Percentiles rank a stretch among this genome's conserved stretches.
Conservation (phyloP, 352 stramenopile species). For the Aphanomyces cochlioides region DNA sequence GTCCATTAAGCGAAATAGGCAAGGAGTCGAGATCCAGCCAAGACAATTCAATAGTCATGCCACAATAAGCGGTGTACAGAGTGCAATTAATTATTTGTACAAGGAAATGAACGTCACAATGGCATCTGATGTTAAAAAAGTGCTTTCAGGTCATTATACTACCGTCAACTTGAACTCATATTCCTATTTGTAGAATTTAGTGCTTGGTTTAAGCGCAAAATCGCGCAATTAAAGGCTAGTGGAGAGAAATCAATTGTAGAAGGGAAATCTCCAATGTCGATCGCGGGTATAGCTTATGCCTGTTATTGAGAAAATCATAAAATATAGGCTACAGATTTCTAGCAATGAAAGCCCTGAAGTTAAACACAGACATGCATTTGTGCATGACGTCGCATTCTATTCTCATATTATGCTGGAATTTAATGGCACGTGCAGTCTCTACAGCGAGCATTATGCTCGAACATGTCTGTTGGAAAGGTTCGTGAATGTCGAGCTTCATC, state of each 20-base stretch:
- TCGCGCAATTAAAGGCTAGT: not conserved
- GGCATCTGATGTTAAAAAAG: not conserved
- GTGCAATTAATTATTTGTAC: constrained; percentile 18
- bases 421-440: not conserved
- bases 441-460: not conserved
- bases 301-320: not conserved
- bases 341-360: not conserved
- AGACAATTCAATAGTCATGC: constrained; percentile 3
- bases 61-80: constrained; percentile 10
- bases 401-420: not conserved
- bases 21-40: not conserved
- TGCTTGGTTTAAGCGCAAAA: constrained; percentile 15
- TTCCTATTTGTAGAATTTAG: constrained; percentile 13
- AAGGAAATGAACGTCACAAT: not conserved
- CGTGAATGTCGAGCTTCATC: not conserved
- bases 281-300: constrained; percentile 2
- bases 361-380: not conserved
- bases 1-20: not conserved
- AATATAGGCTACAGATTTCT: not conserved
- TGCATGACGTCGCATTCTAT: not conserved
- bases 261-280: constrained; percentile 3
- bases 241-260: not conserved
- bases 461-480: not conserved
- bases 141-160: not conserved
- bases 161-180: not conserved